Evolutionary conservation across 2,329 filamentous ascomycete species (phyloP).

Genomic region (Exophiala alcalophila): DNA sequence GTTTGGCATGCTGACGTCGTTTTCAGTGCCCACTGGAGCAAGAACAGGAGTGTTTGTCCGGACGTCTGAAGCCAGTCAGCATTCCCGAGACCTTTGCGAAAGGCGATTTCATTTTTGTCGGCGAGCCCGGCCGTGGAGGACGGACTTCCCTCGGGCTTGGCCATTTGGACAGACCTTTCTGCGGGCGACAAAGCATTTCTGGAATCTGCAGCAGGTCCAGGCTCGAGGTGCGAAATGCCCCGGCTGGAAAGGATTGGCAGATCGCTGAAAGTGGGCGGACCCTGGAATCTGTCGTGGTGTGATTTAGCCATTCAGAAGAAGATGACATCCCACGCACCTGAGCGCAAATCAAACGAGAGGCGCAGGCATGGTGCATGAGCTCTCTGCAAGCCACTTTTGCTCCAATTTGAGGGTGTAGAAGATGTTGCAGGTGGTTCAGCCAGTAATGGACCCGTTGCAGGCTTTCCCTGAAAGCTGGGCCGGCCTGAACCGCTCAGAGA

Average conservation of each 20-base stretch:
- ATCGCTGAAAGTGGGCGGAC: constrained; percentile 1
- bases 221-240: too few relatives aligned
- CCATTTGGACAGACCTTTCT: neutral
- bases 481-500: constrained; percentile 2
- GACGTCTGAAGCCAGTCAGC: constrained; percentile 1
- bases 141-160: too few relatives aligned
- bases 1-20: constrained; percentile 22
- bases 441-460: too few relatives aligned
- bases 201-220: too few relatives aligned
- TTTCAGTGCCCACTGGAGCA: neutral
- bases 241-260: neutral
- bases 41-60: neutral
- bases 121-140: too few relatives aligned
- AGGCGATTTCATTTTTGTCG: too few relatives aligned
- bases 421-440: constrained; percentile 3
- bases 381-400: constrained; percentile 11
- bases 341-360: constrained; percentile 6
- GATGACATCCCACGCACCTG: constrained; percentile 20
- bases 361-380: constrained; percentile 8
- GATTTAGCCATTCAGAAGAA: constrained; percentile 16
- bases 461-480: constrained; percentile 4
- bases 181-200: too few relatives aligned
- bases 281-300: constrained; percentile 9
- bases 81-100: constrained; percentile 11
- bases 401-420: constrained; percentile 22